These are phyloP conservation scores for Aspergillus chevalieri DNA, from an alignment of 2,329 filamentous ascomycete species.

Conservation along the genomic window DNA sequence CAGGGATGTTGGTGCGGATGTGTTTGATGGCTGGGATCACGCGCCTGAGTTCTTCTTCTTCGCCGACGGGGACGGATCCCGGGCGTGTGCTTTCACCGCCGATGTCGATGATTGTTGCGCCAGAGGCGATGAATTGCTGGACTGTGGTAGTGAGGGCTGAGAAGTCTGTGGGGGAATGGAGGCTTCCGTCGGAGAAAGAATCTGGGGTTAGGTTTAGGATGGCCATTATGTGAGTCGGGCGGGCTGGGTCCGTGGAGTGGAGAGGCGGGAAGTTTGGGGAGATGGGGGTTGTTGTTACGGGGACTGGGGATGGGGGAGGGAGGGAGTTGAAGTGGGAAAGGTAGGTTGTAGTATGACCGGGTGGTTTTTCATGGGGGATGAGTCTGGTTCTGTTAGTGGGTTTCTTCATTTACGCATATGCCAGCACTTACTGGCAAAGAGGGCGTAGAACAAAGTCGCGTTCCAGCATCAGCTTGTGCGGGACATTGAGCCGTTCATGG, in stretches of 20 bases:
- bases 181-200: constrained; percentile 89
- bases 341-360: constrained; percentile 28
- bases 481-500: constrained; percentile 70
- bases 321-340: constrained; percentile 29
- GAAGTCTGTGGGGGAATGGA: constrained; percentile 48
- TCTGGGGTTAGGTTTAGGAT: constrained; percentile 94
- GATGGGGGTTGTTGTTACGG: constrained; percentile 35
- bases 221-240: constrained; percentile 77
- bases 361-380: constrained; percentile 35
- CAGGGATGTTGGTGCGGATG: constrained; percentile 59
- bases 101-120: constrained; percentile 81
- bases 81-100: constrained; percentile 92
- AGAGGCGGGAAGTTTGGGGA: constrained; percentile 45
- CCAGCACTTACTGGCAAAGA: constrained; percentile 49
- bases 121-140: constrained; percentile 56
- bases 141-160: constrained; percentile 53
- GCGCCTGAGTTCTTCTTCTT: constrained; percentile 68
- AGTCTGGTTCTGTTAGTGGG: constrained; percentile 25
- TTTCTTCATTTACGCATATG: neutral
- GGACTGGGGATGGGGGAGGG: constrained; percentile 27
- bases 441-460: constrained; percentile 90
- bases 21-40: constrained; percentile 72
- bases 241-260: constrained; percentile 49
- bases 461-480: constrained; percentile 79
- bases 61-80: constrained; percentile 60